A percentile compares a stretch with the other conserved stretches of the same genome.
These are phyloP conservation scores for Collariella sp. DNA, from an alignment of 495 filamentous ascomycete species.

Conservation along the genomic window DNA sequence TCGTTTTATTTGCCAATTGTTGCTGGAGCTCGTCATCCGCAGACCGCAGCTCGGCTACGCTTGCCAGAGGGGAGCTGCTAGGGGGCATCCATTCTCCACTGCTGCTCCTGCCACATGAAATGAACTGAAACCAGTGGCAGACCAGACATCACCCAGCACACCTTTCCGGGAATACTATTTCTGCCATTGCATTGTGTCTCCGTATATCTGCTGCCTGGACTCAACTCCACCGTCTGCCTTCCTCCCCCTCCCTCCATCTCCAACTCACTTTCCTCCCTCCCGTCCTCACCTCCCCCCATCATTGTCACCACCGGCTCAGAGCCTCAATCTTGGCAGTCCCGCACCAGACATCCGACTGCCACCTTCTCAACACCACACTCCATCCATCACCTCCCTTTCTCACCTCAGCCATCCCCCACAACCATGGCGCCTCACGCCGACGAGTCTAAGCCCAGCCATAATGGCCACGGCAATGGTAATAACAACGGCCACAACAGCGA, in stretches of 20 bases:
- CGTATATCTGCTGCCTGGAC: no score
- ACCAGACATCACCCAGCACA: no score
- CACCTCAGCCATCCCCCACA: not conserved
- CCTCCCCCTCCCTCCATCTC: not conserved
- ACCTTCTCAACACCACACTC: not conserved
- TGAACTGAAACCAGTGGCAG: no score
- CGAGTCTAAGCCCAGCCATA: conserved; percentile 1
- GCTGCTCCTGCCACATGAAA: no score
- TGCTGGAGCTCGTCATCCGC: no score
- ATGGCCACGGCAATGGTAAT: not conserved
- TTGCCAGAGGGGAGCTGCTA: not conserved
- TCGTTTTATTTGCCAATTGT: no score
- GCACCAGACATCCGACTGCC: not conserved
- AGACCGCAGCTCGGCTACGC: no score
- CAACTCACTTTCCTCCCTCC: not conserved
- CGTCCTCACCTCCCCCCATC: not conserved
- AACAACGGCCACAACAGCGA: not conserved
- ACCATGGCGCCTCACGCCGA: conserved; percentile 22
- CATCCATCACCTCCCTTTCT: not conserved
- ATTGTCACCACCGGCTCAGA: not conserved
- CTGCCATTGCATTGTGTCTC: no score
- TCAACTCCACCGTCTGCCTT: not conserved
- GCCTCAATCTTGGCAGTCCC: not conserved
- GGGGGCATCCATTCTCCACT: not conserved
- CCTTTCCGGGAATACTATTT: no score